Percentiles rank a stretch among this genome's conserved stretches.
Evolutionary conservation across 306 rosid genomes (phyloP).

Genomic region (Prunus mira): DNA sequence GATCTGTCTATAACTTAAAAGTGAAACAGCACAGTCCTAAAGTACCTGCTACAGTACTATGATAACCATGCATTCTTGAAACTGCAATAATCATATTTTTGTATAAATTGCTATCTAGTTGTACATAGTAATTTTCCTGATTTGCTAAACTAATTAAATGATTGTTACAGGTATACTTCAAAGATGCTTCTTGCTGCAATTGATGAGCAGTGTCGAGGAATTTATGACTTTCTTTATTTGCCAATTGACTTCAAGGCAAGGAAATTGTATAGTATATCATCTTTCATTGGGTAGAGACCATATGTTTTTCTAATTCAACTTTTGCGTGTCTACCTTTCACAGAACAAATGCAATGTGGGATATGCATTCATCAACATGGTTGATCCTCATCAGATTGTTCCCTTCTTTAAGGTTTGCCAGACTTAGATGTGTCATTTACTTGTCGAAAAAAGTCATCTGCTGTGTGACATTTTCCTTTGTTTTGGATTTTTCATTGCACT

Average conservation of each 20-base stretch:
- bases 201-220: slow-evolving; percentile 80
- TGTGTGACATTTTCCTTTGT: slow-evolving; percentile 10
- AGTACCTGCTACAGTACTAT: neutral
- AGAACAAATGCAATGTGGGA: slow-evolving; percentile 95
- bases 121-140: neutral
- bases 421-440: slow-evolving; percentile 6
- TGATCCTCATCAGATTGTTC: slow-evolving; percentile 73
- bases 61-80: neutral
- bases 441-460: slow-evolving; percentile 2
- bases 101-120: neutral
- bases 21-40: no score
- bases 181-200: slow-evolving; percentile 89
- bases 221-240: slow-evolving; percentile 82
- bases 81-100: neutral
- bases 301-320: slow-evolving; percentile 24
- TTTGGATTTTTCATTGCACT: slow-evolving; percentile 13
- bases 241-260: slow-evolving; percentile 90
- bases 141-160: neutral
- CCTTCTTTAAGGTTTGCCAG: slow-evolving; percentile 64
- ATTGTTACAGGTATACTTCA: slow-evolving; percentile 65
- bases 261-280: slow-evolving; percentile 21
- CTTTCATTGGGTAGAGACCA: slow-evolving; percentile 13
- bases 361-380: slow-evolving; percentile 89
- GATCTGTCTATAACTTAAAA: no score
- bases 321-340: slow-evolving; percentile 24